Conservation (phyloP, 768 basidiomycete genomes). For the Tylopilus sp. region DNA sequence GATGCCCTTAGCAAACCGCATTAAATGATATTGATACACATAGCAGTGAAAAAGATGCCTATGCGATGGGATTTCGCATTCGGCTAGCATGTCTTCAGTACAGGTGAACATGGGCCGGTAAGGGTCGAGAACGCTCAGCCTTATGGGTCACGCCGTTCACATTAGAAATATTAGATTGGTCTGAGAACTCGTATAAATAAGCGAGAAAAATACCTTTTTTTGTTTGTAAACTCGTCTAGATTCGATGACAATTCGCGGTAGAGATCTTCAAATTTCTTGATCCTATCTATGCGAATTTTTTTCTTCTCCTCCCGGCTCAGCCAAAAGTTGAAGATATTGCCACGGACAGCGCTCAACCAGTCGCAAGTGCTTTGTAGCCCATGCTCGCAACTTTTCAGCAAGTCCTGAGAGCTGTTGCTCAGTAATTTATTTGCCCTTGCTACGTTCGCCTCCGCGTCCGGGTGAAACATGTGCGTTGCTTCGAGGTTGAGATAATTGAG, state of each 20-base stretch:
- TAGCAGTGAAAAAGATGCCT: conserved; percentile 72
- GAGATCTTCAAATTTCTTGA: conserved; percentile 39
- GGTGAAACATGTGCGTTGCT: conserved; percentile 48
- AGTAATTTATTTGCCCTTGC: conserved; percentile 44
- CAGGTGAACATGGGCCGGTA: conserved; percentile 52
- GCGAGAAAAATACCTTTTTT: conserved; percentile 44
- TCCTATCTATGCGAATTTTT: conserved; percentile 29
- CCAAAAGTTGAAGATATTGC: conserved; percentile 39
- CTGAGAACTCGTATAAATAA: neutral
- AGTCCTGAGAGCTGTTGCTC: conserved; percentile 48
- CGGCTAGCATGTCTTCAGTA: conserved; percentile 22
- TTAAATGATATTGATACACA: conserved; percentile 60
- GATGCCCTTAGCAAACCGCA: conserved; percentile 35
- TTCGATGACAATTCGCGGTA: conserved; percentile 34
- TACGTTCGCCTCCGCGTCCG: conserved; percentile 41
- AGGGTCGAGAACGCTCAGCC: conserved; percentile 51
- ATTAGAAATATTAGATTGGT: neutral
- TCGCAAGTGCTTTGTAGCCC: conserved; percentile 40
- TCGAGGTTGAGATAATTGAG: conserved; percentile 70
- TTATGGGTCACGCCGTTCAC: conserved; percentile 30
- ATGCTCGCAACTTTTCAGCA: conserved; percentile 43
- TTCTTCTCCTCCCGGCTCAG: conserved; percentile 28
- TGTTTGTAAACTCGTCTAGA: conserved; percentile 46
- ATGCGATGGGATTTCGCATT: conserved; percentile 52
- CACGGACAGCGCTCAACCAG: conserved; percentile 48